These are phyloP conservation scores for Cyclotella sp. DNA, from an alignment of 108 stramenopile species.

Conservation along the genomic window DNA sequence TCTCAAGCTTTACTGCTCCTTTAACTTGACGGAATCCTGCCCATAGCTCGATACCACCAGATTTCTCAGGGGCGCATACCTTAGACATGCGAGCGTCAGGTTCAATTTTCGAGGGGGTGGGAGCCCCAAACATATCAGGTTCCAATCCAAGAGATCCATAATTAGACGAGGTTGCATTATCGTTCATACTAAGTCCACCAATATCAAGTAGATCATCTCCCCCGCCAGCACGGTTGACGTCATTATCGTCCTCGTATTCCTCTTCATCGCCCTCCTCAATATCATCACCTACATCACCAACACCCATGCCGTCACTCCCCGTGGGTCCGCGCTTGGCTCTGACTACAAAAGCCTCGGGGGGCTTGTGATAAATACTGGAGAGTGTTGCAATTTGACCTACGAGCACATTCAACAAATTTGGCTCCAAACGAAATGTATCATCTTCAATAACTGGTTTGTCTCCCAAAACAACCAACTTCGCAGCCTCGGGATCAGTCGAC, in stretches of 20 bases:
- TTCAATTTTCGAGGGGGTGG: slow-evolving; percentile 43
- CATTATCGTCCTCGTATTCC: slow-evolving; percentile 77
- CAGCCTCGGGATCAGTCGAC: slow-evolving; percentile 96
- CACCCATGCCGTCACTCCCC: slow-evolving; percentile 52
- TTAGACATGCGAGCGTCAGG: slow-evolving; percentile 73
- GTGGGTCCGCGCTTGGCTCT: slow-evolving; percentile 58
- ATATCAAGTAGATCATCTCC: slow-evolving; percentile 88
- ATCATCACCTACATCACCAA: slow-evolving; percentile 65
- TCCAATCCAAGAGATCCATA: slow-evolving; percentile 7
- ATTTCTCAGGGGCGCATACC: slow-evolving; percentile 83
- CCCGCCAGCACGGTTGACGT: slow-evolving; percentile 56
- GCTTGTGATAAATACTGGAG: slow-evolving; percentile 97
- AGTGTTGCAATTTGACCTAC: slow-evolving; percentile 96
- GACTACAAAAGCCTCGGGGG: slow-evolving; percentile 98
- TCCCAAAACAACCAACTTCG: slow-evolving; percentile 97
- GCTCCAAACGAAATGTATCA: slow-evolving; percentile 96
- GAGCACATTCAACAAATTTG: slow-evolving; percentile 88
- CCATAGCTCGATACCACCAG: slow-evolving; percentile 86
- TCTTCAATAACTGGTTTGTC: slow-evolving; percentile 99
- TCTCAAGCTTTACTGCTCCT: slow-evolving; percentile 78
- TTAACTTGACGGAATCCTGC: slow-evolving; percentile 81
- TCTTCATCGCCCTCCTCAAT: slow-evolving; percentile 82
- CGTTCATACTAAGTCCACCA: slow-evolving; percentile 71
- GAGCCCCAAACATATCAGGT: slow-evolving; percentile 44
- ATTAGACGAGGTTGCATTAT: slow-evolving; percentile 26